These are phyloP conservation scores for Bolboschoenoplectus hybrid DNA, from an alignment of 202 grass and related monocot genomes.

Conservation along the genomic window DNA sequence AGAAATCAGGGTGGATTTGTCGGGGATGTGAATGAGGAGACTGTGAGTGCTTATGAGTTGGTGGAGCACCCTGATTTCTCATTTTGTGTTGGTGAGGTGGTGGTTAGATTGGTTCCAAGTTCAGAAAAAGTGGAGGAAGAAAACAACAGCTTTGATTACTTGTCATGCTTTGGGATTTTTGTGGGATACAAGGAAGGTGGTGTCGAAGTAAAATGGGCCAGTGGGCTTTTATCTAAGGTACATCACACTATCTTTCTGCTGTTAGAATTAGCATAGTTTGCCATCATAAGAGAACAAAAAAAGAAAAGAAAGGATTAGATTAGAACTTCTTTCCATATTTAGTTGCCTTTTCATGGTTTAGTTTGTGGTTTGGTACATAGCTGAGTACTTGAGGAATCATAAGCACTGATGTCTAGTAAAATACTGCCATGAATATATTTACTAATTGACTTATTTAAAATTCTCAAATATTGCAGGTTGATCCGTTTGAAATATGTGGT, in stretches of 20 bases:
- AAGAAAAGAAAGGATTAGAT: slow-evolving; percentile 25
- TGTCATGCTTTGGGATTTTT: slow-evolving; percentile 83
- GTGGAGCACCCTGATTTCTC: slow-evolving; percentile 84
- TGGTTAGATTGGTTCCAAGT: slow-evolving; percentile 65
- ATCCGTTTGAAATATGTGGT: slow-evolving; percentile 81
- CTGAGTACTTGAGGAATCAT: slow-evolving; percentile 4
- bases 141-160: slow-evolving; percentile 52
- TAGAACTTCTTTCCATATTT: slow-evolving; percentile 7
- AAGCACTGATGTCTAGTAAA: not conserved
- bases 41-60: slow-evolving; percentile 90
- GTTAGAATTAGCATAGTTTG: not conserved
- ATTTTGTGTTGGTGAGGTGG: slow-evolving; percentile 70
- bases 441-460: slow-evolving; percentile 42
- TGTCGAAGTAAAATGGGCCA: slow-evolving; percentile 90
- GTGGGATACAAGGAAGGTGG: slow-evolving; percentile 71
- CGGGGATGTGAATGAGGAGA: slow-evolving; percentile 62
- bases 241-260: not conserved
- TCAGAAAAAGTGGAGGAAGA: slow-evolving; percentile 54
- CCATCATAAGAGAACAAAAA: not conserved
- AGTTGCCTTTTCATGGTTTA: slow-evolving; percentile 19
- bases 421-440: slow-evolving; percentile 22
- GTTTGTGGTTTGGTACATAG: not conserved
- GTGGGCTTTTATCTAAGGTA: slow-evolving; percentile 88
- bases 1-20: slow-evolving; percentile 45
- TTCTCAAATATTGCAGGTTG: slow-evolving; percentile 60